Evolutionary conservation across 2,329 filamentous ascomycete species (phyloP).

Genomic region (Myriosclerotinia curreyana): DNA sequence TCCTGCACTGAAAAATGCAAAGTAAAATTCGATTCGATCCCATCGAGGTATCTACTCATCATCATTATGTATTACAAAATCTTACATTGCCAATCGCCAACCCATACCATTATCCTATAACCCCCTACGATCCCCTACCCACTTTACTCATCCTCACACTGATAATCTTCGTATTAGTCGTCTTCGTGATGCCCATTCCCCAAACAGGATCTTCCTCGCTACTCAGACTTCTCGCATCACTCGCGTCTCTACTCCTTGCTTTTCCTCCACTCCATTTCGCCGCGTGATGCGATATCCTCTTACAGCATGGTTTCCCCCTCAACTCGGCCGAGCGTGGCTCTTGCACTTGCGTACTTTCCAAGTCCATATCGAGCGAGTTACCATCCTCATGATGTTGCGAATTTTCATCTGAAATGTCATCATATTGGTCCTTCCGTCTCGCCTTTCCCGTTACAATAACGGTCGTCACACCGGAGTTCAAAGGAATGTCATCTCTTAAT

Average conservation of each 20-base stretch:
- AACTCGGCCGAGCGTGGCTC: neutral
- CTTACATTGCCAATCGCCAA: neutral
- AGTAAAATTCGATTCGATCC: neutral
- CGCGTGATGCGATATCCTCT: neutral
- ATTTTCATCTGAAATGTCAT: neutral
- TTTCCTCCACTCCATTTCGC: neutral
- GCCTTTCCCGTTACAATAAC: neutral
- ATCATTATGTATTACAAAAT: slow-evolving; percentile 4
- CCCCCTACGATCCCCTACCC: neutral
- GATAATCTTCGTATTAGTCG: slow-evolving; percentile 9
- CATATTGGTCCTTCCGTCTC: neutral
- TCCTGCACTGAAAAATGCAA: neutral
- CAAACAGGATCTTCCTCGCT: neutral
- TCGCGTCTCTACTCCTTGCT: neutral
- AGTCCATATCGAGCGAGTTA: neutral
- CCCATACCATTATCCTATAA: neutral
- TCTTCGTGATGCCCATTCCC: slow-evolving; percentile 17
- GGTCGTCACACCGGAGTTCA: neutral
- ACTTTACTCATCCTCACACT: slow-evolving; percentile 11
- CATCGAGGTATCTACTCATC: slow-evolving; percentile 13
- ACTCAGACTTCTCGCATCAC: slow-evolving; percentile 2
- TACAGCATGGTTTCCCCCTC: neutral
- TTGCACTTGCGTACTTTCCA: neutral
- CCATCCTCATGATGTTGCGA: neutral
- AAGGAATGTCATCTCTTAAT: slow-evolving; percentile 5